Evolutionary conservation across 768 basidiomycete genomes (phyloP), one percentile per base, ranked within the genome.

Genomic region (Lentinula boryana): DNA sequence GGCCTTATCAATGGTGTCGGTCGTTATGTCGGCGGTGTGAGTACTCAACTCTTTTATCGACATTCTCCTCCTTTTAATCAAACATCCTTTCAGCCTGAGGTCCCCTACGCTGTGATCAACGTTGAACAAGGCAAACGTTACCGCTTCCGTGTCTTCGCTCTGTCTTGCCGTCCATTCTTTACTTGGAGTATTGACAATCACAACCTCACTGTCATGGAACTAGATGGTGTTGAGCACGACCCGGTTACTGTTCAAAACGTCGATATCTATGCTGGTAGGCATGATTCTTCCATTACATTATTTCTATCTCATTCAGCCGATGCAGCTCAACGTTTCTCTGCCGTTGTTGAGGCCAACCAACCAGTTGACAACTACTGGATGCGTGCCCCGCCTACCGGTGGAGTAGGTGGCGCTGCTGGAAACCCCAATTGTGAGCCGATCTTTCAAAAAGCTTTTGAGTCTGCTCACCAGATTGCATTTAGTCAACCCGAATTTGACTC

Each of bases 361-460:
- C 48, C 60, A 18, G 60, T 72, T 6, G 69, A 60, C 44, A 75
- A 75, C 65, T 76, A 78, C 62, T 74, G 72, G 65, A 69, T 72
- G 40, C 58, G 66, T 18, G 68, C 68, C 3, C 61, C 66, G 15
- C 68, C 67, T 60, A 60, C 27, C 62, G 41, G 36, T 10, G 49
- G 46, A 16, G 58, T 35, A 12, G 33, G 21, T 18, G 62, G 44
- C 9, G 53, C 56, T 36, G 35, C 16, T 46, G 50, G 52, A n/a
- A 71, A 71, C 9, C 65, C 72, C 60, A 77, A 74, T 62, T 18
- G 2, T 7, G 0, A 38, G 23, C 40, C 12, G 52, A 21, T 23
- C n/a, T 12, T 18, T 31, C 18, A 5, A 6, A 15, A 59, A 27
- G 27, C 27, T 27, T 27, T 12, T 62, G 38, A 16, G n/a, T 12